Evolutionary conservation across 2,329 filamentous ascomycete genomes (phyloP), one percentile per base, ranked within the genome.

Genomic region (Pseudogymnoascus sp.): DNA sequence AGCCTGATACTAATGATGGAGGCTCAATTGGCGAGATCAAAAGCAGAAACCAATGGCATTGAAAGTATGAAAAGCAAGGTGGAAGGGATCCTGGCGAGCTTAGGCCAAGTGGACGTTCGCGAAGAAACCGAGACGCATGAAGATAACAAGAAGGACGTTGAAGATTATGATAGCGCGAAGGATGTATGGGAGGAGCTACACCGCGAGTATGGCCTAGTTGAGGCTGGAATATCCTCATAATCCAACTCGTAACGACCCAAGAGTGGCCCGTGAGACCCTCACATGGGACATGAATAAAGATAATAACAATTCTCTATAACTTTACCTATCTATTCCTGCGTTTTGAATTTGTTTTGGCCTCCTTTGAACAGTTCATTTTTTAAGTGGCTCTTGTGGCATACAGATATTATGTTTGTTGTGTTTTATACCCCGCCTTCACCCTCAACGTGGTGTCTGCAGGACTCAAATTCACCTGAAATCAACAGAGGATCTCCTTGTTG

Each of bases 1-100:
- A 92, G 88, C 29, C 79, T 96, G 63, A 96, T 96, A 33, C 77
- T 88, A 67, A 84, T 93, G 79, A 92, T 97, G 89, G 90, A 96
- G 75, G 87, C 89, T 67, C 89, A 93, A 70, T 77, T 96, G 31
- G 86, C 90, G 68, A 81, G 80, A 67, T 88, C 87, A 62, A 84
- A 82, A 67, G 83, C 82, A 61, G 92, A 97, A 75, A 91, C 92
- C 1, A 80, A 84, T 35, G 84, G 82, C 3, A 84, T 92, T 51
- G 80, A 81, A 63, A 82, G 82, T 63, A 86, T 86, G 70, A 86
- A 85, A 60, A 85, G 87, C 67, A 89, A 88, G 75, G 89, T 94
- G 65, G 84, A 87, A 69, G 81, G 84, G 39, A 80, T 93, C 62
- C 80, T 97, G 64, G 29, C 48, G 15, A 29, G 48, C 29, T 55